Evolutionary conservation across 2,329 filamentous ascomycete species (phyloP), one percentile per base, ranked within the genome.

Genomic region (Xylariaceae sp.): DNA sequence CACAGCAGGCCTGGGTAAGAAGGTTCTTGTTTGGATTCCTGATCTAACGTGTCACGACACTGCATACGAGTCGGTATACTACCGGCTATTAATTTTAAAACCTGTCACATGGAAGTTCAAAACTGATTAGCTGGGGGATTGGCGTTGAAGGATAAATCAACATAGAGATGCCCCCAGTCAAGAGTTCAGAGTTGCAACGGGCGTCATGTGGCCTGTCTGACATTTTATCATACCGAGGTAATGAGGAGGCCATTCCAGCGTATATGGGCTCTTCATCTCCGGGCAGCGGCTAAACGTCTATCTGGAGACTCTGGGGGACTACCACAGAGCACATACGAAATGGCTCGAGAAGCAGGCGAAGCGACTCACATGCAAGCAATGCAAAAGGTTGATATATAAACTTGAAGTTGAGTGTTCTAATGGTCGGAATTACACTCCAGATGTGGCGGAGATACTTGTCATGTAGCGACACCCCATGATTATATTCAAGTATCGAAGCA

Each of bases 141-240:
- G 67, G 66, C 65, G 66, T 69, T 69, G 57, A 65, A 65, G 66
- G 66, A 68, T 68, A 69, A 66, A 68, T 52, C 60, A 68, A 64
- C 65, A 68, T 69, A 69, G 66, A 68, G 58, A 62, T 61, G 61
- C 60, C 58, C 63, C 61, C 60, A 54, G 65, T 61, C 64, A 64
- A 19, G 65, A 62, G 64, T 66, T 67, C 57, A 60, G 55, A 65
- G 62, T 56, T 51, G 47, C 61, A 64, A 57, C 55, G 61, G 60
- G 61, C 58, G 62, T 65, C 49, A 59, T 19, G 64, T 63, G 65
- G 62, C 61, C 60, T 60, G 60, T 60, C 54, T 63, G 63, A 58
- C 48, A 50, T 63, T 62, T 60, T 60, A 51, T 62, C 53, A 51
- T 55, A 52, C 57, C 57, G 50, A 61, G 54, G 52, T 49, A 29